These are phyloP conservation scores for Candida tallmaniae DNA, from an alignment of 805 yeast species.

Conservation along the genomic window DNA sequence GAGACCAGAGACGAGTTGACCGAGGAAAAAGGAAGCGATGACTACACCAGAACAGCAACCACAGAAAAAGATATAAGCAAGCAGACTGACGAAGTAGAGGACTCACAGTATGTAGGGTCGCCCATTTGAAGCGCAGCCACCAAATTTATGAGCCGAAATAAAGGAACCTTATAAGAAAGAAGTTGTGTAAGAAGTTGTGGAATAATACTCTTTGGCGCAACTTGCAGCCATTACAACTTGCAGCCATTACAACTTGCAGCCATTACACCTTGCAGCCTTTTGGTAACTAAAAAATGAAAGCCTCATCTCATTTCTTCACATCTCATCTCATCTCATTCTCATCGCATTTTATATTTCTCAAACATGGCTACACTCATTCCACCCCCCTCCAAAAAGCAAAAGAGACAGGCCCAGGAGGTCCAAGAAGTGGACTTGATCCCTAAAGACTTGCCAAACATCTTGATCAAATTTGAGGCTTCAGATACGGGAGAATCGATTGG, in stretches of 20 bases:
- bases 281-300: neutral
- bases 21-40: too few relatives aligned
- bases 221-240: too few relatives aligned
- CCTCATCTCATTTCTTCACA: neutral
- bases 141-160: too few relatives aligned
- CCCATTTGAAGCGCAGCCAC: too few relatives aligned
- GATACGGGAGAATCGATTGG: slow-evolving; percentile 88
- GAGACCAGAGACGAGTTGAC: too few relatives aligned
- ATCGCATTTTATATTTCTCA: slow-evolving; percentile 3
- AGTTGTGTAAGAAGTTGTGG: too few relatives aligned
- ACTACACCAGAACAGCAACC: too few relatives aligned
- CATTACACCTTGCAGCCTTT: too few relatives aligned
- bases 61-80: too few relatives aligned
- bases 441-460: slow-evolving; percentile 76
- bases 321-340: slow-evolving; percentile 8
- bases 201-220: too few relatives aligned
- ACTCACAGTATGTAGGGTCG: slow-evolving; percentile 23
- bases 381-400: slow-evolving; percentile 88
- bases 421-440: slow-evolving; percentile 74
- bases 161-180: too few relatives aligned
- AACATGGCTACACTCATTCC: slow-evolving; percentile 89
- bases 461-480: slow-evolving; percentile 85
- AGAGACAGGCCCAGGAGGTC: slow-evolving; percentile 75
- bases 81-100: slow-evolving; percentile 20
- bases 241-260: too few relatives aligned